These are phyloP conservation scores for Nemania serpens DNA, from an alignment of 2,329 filamentous ascomycete species.

Conservation along the genomic window DNA sequence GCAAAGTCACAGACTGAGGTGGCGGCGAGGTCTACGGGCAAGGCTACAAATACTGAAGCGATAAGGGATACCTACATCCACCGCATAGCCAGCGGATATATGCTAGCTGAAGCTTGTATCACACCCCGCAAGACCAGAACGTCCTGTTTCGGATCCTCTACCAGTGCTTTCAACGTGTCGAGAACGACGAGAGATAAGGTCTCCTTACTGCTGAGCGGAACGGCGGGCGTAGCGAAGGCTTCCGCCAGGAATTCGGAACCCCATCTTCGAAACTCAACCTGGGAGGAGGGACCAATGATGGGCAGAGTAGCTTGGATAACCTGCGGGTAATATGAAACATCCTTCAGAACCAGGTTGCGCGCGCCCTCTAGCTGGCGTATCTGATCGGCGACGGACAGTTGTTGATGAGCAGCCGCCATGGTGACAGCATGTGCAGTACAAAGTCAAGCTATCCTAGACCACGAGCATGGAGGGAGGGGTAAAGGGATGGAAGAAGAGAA, in stretches of 20 bases:
- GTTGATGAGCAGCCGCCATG: conserved; percentile 60
- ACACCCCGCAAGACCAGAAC: conserved; percentile 80
- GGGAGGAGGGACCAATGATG: conserved; percentile 76
- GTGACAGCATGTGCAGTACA: conserved; percentile 30
- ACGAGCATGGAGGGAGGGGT: conserved; percentile 11
- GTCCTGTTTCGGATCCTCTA: conserved; percentile 77
- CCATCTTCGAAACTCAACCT: conserved; percentile 88
- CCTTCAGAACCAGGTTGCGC: conserved; percentile 84
- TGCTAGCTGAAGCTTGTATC: conserved; percentile 86
- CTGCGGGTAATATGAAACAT: conserved; percentile 86
- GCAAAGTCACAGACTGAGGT: conserved; percentile 30
- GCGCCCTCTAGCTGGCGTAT: conserved; percentile 88
- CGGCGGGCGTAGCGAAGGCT: conserved; percentile 89
- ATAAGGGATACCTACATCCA: conserved; percentile 77
- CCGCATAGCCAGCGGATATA: conserved; percentile 89
- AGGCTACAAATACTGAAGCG: conserved; percentile 36
- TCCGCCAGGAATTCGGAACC: conserved; percentile 95
- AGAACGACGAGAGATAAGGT: conserved; percentile 77
- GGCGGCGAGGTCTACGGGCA: conserved; percentile 35
- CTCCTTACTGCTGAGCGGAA: conserved; percentile 79
- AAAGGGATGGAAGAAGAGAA: background rate
- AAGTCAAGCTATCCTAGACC: conserved; percentile 16
- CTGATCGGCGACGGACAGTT: conserved; percentile 65
- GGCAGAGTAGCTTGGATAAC: conserved; percentile 93
- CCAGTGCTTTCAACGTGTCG: conserved; percentile 72